Conservation (phyloP, 2,329 filamentous ascomycete species). For the Camptophora hylomeconis region DNA sequence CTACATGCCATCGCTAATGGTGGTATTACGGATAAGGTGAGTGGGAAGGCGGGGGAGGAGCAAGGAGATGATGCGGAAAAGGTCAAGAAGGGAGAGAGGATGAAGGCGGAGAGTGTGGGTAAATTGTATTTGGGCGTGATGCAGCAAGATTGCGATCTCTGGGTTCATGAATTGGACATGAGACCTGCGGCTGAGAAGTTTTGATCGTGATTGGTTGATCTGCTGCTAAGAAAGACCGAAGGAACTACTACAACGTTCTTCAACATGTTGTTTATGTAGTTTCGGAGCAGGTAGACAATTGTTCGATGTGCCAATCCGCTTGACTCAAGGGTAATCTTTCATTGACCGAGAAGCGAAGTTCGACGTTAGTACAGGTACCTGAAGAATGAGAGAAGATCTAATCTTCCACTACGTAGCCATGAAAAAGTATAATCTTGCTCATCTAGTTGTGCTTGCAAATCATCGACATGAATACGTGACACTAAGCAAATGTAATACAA, state of each 20-base stretch:
- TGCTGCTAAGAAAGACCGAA: background rate
- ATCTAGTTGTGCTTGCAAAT: no score
- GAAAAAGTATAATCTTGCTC: no score
- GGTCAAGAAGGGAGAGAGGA: slow-evolving; percentile 40
- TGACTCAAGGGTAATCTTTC: no score
- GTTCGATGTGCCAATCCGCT: no score
- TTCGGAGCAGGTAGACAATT: no score
- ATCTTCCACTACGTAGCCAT: no score
- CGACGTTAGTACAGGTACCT: no score
- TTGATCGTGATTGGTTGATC: slow-evolving; percentile 4
- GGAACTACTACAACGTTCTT: background rate
- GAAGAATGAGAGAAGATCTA: no score
- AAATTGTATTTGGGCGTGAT: slow-evolving; percentile 42
- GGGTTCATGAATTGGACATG: slow-evolving; percentile 41
- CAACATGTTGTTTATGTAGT: no score
- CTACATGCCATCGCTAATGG: slow-evolving; percentile 49
- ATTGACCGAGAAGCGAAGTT: no score
- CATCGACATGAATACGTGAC: no score
- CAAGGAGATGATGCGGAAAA: slow-evolving; percentile 38
- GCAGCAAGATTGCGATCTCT: slow-evolving; percentile 36
- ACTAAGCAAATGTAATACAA: no score
- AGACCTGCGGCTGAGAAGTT: slow-evolving; percentile 21
- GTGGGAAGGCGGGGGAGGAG: slow-evolving; percentile 1
- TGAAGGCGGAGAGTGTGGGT: slow-evolving; percentile 45
- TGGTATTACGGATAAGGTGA: slow-evolving; percentile 19